Evolutionary conservation across 139 green algal species (phyloP).

Genomic region (Picochlorum sp.): DNA sequence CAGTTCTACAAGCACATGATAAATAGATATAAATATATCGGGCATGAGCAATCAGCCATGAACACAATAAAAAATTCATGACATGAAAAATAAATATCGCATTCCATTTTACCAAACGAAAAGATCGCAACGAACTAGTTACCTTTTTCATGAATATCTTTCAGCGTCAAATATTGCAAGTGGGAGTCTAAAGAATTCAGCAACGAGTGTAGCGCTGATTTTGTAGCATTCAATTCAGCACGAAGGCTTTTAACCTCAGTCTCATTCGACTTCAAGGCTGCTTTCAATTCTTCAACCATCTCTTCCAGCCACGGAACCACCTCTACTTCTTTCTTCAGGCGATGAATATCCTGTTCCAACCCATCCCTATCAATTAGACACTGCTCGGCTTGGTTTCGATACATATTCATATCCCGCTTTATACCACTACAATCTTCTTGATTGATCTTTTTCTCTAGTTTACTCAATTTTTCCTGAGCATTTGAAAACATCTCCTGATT

Average conservation of each 20-base stretch:
- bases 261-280: background rate
- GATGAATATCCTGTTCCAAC: background rate
- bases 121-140: background rate
- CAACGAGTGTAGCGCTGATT: background rate
- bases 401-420: background rate
- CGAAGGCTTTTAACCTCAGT: background rate
- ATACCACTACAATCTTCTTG: background rate
- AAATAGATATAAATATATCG: too few relatives aligned
- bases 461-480: background rate
- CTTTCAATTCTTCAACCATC: background rate
- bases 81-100: too few relatives aligned
- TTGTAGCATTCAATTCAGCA: constrained; percentile 1
- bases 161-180: constrained; percentile 4
- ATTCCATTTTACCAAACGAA: background rate
- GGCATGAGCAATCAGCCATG: too few relatives aligned
- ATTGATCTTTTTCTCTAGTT: background rate
- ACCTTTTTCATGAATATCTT: background rate
- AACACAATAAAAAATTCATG: too few relatives aligned
- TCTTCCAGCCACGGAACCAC: background rate
- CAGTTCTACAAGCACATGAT: too few relatives aligned
- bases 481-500: background rate
- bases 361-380: background rate
- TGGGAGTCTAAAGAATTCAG: background rate
- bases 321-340: background rate
- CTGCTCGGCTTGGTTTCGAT: constrained; percentile 4